Evolutionary conservation across 257 asterid species (phyloP).

Genomic region (Scutellaria baicalensis): DNA sequence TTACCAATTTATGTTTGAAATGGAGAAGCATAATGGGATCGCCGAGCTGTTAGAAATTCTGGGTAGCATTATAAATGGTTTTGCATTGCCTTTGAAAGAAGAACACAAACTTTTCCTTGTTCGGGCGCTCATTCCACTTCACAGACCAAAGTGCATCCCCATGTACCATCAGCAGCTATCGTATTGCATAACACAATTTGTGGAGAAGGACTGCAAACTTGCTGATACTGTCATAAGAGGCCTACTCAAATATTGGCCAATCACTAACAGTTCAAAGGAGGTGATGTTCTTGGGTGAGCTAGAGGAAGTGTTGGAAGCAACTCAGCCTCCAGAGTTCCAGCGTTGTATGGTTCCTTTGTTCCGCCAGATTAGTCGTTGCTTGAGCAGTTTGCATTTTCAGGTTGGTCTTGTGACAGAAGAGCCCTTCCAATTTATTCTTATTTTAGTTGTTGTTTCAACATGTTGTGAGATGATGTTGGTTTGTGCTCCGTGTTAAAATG

Average conservation of each 20-base stretch:
- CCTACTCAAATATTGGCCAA: constrained; percentile 49
- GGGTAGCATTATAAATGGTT: constrained; percentile 68
- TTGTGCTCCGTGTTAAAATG: background rate
- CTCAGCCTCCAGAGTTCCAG: constrained; percentile 52
- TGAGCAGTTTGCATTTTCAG: constrained; percentile 56
- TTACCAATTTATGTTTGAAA: constrained; percentile 52
- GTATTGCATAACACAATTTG: constrained; percentile 51
- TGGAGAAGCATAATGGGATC: constrained; percentile 64
- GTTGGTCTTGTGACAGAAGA: constrained; percentile 8
- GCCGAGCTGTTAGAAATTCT: constrained; percentile 61
- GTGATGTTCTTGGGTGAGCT: constrained; percentile 58
- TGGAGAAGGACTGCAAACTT: constrained; percentile 55
- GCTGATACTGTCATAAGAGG: constrained; percentile 55
- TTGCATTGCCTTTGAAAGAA: constrained; percentile 65
- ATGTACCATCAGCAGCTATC: constrained; percentile 54
- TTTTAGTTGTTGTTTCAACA: background rate
- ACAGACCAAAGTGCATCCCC: constrained; percentile 57
- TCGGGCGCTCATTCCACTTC: constrained; percentile 64
- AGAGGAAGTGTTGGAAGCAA: constrained; percentile 53
- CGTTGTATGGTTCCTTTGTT: constrained; percentile 54
- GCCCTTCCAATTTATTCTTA: background rate
- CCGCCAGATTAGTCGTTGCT: constrained; percentile 35
- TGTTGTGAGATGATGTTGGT: background rate
- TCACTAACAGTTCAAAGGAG: constrained; percentile 63
- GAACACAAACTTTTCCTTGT: constrained; percentile 64